Conservation (phyloP, 1,284 basidiomycete species). For the Jaminaea rosea region DNA sequence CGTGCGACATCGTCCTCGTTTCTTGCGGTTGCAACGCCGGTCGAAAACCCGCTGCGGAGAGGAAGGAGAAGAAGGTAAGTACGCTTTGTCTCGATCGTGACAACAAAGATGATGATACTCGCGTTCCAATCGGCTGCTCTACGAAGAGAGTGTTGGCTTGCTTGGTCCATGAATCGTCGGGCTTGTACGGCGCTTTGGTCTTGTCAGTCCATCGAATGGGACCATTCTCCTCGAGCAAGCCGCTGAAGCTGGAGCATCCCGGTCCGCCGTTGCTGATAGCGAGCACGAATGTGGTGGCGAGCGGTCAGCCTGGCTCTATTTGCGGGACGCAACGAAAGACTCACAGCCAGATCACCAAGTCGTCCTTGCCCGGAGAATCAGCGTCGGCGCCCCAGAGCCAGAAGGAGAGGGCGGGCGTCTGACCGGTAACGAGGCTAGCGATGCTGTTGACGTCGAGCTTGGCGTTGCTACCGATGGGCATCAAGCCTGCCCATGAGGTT, state of each 20-base stretch:
- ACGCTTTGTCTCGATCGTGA: no score
- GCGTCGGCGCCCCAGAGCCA: constrained; percentile 4
- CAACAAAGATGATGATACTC: no score
- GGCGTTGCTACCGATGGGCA: constrained; percentile 8
- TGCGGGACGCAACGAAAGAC: no score
- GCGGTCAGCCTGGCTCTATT: not conserved
- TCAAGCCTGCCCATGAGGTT: constrained; percentile 1
- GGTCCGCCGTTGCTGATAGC: not conserved
- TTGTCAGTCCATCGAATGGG: constrained; percentile 35
- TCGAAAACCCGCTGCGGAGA: no score
- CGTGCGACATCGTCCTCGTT: constrained; percentile 44
- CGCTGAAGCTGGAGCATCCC: constrained; percentile 4
- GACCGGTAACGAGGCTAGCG: not conserved
- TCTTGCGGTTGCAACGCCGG: no score
- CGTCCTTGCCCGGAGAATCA: not conserved
- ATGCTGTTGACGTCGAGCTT: constrained; percentile 16
- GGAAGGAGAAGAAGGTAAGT: no score
- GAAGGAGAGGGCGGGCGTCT: not conserved
- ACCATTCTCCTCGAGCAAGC: constrained; percentile 2
- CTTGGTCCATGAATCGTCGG: not conserved
- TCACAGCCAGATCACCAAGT: constrained; percentile 3
- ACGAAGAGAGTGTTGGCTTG: constrained; percentile 1
- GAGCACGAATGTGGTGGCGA: not conserved
- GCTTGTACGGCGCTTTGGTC: not conserved
- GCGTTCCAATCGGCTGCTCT: constrained; percentile 6